These are phyloP conservation scores for Zygosaccharomyces rouxii DNA, from an alignment of 805 yeast species.

Conservation along the genomic window DNA sequence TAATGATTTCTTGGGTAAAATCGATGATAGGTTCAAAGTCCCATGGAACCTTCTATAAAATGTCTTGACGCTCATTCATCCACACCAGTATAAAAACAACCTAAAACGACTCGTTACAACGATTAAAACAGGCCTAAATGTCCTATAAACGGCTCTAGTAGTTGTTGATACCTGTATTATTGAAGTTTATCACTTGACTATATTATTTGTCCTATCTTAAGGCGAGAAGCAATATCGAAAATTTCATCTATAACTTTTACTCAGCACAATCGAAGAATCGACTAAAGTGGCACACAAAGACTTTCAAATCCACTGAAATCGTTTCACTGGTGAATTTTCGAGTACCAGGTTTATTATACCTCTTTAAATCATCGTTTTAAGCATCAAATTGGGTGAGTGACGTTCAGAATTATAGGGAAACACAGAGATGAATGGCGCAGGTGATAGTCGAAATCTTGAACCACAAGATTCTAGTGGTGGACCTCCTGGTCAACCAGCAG, in stretches of 20 bases:
- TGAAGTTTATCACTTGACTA: conserved; percentile 1
- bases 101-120: background rate
- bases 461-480: conserved; percentile 4
- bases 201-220: conserved; percentile 1
- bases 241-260: conserved; percentile 1
- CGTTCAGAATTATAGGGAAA: background rate
- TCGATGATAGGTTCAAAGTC: background rate
- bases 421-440: conserved; percentile 3
- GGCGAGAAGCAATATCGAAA: conserved; percentile 3
- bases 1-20: conserved; percentile 9
- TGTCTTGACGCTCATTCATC: background rate
- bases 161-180: background rate
- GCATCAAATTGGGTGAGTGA: background rate
- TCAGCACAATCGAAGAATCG: background rate
- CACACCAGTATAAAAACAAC: background rate
- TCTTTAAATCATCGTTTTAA: background rate
- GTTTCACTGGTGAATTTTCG: background rate
- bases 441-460: conserved; percentile 3
- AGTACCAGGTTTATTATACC: background rate
- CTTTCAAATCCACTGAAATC: background rate
- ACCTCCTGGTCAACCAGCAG: conserved; percentile 7
- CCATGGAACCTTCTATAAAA: background rate
- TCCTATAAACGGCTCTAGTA: background rate
- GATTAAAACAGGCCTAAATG: background rate
- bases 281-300: background rate